A percentile compares a stretch with the other conserved stretches of the same genome.
These are phyloP conservation scores for Strobilomyces dryophilus DNA, from an alignment of 768 basidiomycete genomes.

Conservation along the genomic window DNA sequence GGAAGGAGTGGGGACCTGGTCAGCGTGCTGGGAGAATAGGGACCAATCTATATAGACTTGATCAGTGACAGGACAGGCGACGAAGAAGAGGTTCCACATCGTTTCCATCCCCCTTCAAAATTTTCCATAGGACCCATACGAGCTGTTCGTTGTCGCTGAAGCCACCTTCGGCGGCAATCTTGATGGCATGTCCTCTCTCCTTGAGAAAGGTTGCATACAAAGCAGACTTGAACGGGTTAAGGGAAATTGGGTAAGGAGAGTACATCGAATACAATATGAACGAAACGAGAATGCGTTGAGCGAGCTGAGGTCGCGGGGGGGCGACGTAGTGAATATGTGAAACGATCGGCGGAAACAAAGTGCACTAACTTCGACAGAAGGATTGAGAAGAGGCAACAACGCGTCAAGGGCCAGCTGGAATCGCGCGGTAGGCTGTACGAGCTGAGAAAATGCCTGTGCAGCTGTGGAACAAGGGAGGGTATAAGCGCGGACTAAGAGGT, in stretches of 20 bases:
- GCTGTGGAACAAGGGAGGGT: constrained; percentile 74
- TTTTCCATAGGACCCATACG: constrained; percentile 87
- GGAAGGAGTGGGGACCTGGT: constrained; percentile 73
- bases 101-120: constrained; percentile 75
- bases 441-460: constrained; percentile 68
- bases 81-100: constrained; percentile 45
- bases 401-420: constrained; percentile 84
- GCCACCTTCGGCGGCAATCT: constrained; percentile 42
- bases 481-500: constrained; percentile 63
- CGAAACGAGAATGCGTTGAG: constrained; percentile 71
- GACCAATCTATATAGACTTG: constrained; percentile 62
- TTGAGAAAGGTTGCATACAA: constrained; percentile 62
- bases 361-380: constrained; percentile 50
- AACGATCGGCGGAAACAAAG: constrained; percentile 9
- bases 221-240: constrained; percentile 80
- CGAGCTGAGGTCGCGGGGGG: constrained; percentile 41
- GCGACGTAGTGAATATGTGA: constrained; percentile 12
- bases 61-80: constrained; percentile 4
- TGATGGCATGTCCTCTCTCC: constrained; percentile 61
- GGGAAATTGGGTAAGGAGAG: constrained; percentile 70
- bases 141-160: constrained; percentile 67
- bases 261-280: constrained; percentile 80
- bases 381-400: constrained; percentile 66
- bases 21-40: constrained; percentile 72
- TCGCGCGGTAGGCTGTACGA: constrained; percentile 70